Base-by-base conservation (phyloP, 2,329 filamentous ascomycete species). In the Colletotrichum falcatum region DNA sequence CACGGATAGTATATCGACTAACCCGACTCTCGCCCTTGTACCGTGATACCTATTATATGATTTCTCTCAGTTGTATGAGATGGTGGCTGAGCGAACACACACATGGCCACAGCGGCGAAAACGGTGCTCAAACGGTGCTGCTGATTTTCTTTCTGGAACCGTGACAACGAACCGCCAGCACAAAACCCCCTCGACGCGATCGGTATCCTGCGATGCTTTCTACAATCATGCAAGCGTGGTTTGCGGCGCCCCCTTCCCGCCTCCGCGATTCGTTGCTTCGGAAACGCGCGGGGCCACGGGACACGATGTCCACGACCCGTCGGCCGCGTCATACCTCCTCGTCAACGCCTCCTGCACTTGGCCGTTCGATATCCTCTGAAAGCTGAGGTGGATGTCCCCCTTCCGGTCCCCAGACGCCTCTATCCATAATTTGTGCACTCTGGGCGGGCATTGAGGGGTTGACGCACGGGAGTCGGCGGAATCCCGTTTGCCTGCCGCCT, bases 401-500 rank as follows among this genome's bases (percentile, higher is more conserved):
- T 28, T 46, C 30, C 16, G 59, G 7, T 51, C 23, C 7, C 30
- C 44, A 4, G 59, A 18, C 46, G 5, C 3, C 33, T 51, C 46
- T 5, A 61, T 51, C 59, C 59, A 61, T 8, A 61, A 5, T 11
- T 11, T 61, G 16, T 61, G 46, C n/a, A 61, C 26, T n/a, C 59
- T 30, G 5, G 33, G 23, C 5, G 44, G 59, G 6, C 46, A 18
- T 20, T 44, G 33, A 11, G 51, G 18, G 16, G 37, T 9, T 6
- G 59, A 23, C 2, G 30, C 33, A 6, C 37, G 33, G 14, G 23
- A 4, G 35, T 51, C 33, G 16, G 59, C 44, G 8, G 59, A 61
- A 5, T 23, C 59, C 6, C 59, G n/a, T 28, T 51, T 39, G 11
- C 73, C 67, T 12, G 72, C 62, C 59, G 72, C 62, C 59, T 76